Evolutionary conservation across 1,284 basidiomycete species (phyloP).

Genomic region (Leucocoprinus gongylophorus): DNA sequence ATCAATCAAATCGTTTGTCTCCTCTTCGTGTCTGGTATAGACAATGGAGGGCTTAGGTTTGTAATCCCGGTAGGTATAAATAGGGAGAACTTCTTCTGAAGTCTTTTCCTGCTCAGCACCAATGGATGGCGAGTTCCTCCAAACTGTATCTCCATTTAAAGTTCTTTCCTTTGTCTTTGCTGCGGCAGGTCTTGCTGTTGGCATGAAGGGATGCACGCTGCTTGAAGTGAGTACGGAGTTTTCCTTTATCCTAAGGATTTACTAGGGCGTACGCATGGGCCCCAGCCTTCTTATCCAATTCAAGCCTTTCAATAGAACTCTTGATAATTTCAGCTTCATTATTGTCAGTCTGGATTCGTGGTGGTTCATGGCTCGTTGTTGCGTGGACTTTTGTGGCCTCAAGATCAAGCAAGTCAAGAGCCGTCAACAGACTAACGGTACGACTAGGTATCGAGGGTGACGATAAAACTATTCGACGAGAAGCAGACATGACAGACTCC

Average conservation of each 20-base stretch:
- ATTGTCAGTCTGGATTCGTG: too few species aligned
- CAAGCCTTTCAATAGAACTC: background rate
- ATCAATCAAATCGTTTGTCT: slow-evolving; percentile 25
- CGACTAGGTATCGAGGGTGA: background rate
- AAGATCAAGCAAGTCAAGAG: background rate
- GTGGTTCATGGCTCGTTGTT: background rate
- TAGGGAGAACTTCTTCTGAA: slow-evolving; percentile 3
- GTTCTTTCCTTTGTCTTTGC: too few species aligned
- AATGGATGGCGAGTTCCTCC: background rate
- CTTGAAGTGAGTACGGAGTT: too few species aligned
- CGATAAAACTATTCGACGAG: too few species aligned
- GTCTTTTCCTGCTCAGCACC: background rate
- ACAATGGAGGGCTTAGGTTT: slow-evolving; percentile 21
- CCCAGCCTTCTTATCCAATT: background rate
- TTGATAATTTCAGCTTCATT: background rate
- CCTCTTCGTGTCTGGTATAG: slow-evolving; percentile 24
- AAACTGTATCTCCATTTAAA: too few species aligned
- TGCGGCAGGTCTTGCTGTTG: too few species aligned
- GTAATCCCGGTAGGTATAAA: slow-evolving; percentile 27
- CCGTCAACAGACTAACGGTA: background rate
- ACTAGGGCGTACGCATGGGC: too few species aligned
- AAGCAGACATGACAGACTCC: too few species aligned
- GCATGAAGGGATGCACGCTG: too few species aligned
- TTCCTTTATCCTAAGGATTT: too few species aligned
- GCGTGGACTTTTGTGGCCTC: background rate